Evolutionary conservation across 2,329 filamentous ascomycete genomes (phyloP), one percentile per base, ranked within the genome.

Genomic region (Fulvia fulva): DNA sequence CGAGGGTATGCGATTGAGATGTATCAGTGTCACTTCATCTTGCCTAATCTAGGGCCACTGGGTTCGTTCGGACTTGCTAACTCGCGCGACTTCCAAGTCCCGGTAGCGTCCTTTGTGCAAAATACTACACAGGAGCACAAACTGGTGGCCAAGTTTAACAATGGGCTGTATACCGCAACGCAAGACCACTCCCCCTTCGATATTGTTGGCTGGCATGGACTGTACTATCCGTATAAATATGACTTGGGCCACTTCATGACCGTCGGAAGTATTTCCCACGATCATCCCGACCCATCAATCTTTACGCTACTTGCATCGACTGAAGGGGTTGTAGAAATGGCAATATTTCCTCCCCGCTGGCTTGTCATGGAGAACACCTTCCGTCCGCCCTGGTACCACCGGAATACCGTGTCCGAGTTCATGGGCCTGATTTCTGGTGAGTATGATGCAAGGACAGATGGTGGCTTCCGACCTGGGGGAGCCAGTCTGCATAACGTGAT

Each of bases 281-380:
- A 89, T 67, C 86, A 89, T 62, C 83, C 83, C 2, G 86, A 89
- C 63, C 86, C 86, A 0, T 83, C 80, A 9, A 83, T 88, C 65
- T 88, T 82, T 73, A 85, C 85, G 0, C 87, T 90, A 3, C 78
- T 88, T 23, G 84, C 87, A 1, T 85, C 84, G 1, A 80, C 79
- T 8, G 82, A 81, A 0, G 78, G 83, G 0, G 75, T 87, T 2
- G 86, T 85, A 7, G 87, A 90, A 75, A 89, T 90, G 65, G 84
- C 89, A 67, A 84, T 88, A 71, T 89, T 90, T 75, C 86, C 86
- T 9, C 86, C 87, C 1, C 80, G 87, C 51, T 90, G 87, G 87
- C 80, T 88, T 32, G 85, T 88, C 0, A 82, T 81, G 1, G 84
- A 87, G 66, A 80, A 87, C 68, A 89, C 87, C 0, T 89, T 89